Conservation (phyloP, 1,284 basidiomycete species). For the Ganoderma leucocontextum region DNA sequence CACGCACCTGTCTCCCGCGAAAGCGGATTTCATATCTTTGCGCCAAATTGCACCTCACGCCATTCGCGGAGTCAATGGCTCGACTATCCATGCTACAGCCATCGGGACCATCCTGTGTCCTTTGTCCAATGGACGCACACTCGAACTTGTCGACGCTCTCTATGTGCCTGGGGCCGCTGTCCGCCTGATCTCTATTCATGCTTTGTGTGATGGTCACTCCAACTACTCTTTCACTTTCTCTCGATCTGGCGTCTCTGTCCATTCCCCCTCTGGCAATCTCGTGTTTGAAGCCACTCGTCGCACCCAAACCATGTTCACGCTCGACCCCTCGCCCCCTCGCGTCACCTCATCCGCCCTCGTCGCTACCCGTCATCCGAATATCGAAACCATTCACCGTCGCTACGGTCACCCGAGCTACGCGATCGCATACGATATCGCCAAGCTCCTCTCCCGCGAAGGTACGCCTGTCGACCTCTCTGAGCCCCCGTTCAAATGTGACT, state of each 20-base stretch:
- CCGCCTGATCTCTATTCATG: conserved; percentile 36
- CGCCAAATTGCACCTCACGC: conserved; percentile 35
- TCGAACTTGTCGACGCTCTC: conserved; percentile 33
- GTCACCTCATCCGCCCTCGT: background rate
- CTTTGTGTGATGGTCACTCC: conserved; percentile 22
- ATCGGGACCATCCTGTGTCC: conserved; percentile 41
- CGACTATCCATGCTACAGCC: conserved; percentile 40
- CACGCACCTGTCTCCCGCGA: conserved; percentile 40
- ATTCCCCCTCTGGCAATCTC: conserved; percentile 5
- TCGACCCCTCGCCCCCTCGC: background rate
- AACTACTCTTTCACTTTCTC: conserved; percentile 13
- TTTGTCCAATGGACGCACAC: conserved; percentile 12
- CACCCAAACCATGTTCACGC: background rate
- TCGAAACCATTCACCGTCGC: conserved; percentile 44
- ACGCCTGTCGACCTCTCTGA: conserved; percentile 40
- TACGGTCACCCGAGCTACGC: conserved; percentile 44
- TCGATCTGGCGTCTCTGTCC: conserved; percentile 9
- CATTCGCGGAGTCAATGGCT: conserved; percentile 44
- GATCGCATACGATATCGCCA: conserved; percentile 40
- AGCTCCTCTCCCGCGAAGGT: conserved; percentile 40
- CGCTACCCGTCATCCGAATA: conserved; percentile 5
- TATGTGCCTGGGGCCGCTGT: conserved; percentile 38
- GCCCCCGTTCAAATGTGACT: conserved; percentile 35
- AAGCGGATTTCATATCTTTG: conserved; percentile 40
- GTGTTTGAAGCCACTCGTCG: conserved; percentile 12